Evolutionary conservation across 768 basidiomycete genomes (phyloP).

Genomic region (Termitomyces sp.): DNA sequence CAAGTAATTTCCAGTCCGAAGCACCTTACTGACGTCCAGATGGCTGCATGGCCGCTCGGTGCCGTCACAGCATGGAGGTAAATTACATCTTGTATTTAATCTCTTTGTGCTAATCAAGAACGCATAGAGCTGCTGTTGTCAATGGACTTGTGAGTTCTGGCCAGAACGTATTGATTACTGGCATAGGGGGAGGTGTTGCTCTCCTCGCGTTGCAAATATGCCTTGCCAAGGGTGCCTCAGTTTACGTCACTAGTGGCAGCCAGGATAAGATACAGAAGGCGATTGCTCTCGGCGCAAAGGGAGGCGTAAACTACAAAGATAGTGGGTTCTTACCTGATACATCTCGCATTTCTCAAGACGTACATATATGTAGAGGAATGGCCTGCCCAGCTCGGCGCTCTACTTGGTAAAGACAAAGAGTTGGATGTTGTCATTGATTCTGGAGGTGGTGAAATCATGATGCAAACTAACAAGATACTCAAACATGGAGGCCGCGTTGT

Average conservation of each 20-base stretch:
- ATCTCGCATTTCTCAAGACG: background rate
- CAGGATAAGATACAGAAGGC: conserved; percentile 68
- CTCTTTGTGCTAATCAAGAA: background rate
- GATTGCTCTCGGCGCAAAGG: conserved; percentile 62
- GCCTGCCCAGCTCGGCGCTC: conserved; percentile 39
- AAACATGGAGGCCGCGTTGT: conserved; percentile 55
- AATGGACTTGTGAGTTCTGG: conserved; percentile 59
- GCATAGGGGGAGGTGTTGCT: conserved; percentile 83
- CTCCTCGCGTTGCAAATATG: conserved; percentile 71
- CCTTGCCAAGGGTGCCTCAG: conserved; percentile 67
- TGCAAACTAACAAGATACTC: conserved; percentile 41
- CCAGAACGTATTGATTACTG: conserved; percentile 76
- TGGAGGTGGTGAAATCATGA: conserved; percentile 62
- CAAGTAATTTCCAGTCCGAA: conserved; percentile 61
- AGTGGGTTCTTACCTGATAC: conserved; percentile 31
- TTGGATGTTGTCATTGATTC: conserved; percentile 68
- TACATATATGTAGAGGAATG: conserved; percentile 36
- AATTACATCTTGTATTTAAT: conserved; percentile 9
- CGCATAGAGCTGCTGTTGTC: conserved; percentile 53
- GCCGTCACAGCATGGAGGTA: conserved; percentile 86
- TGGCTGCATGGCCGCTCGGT: conserved; percentile 73
- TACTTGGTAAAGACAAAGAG: conserved; percentile 32
- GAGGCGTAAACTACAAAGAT: conserved; percentile 71
- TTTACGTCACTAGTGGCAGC: conserved; percentile 78
- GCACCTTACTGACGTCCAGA: conserved; percentile 63